Evolutionary conservation across 176 grass and related monocot species (phyloP), one percentile per base, ranked within the genome.

Genomic region (Oryza officinalis): DNA sequence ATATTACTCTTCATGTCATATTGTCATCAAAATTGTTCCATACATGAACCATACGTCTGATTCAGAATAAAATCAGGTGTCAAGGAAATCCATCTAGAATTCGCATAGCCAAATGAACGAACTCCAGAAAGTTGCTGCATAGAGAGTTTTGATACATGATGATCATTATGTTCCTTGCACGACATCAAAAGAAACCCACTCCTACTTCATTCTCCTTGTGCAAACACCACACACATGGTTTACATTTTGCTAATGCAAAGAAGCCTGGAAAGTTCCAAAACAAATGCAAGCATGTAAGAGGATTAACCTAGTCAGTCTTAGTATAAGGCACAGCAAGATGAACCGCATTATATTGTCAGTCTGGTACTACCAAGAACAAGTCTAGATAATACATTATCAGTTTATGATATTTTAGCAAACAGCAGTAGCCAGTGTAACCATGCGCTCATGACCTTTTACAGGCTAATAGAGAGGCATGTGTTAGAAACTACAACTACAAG

Each of bases 251-350:
- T 57, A 27, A 27, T 65, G 65, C 67, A 57, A 72, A 26, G 54
- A 43, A 50, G 27, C 67, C 83, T 90, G 67, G 2, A 86, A 86
- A 78, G 45, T 86, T 78, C 8, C 9, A 57, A 5, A 82, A 67
- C 4, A 54, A 60, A 78, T 66, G 66, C 52, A 65, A 83, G 30
- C 61, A 84, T 59, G 33, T 78, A n/a, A 79, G 30, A 82, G 45
- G 22, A 77, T 77, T 69, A 12, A 60, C 43, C 59, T 46, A 77
- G 65, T 46, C 44, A 46, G 43, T 65, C 10, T 49, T 25, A 64
- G 20, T 60, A 88, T 20, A 83, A 68, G 28, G 11, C 3, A 11
- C 23, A 49, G 54, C 2, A 54, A 54, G 18, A 54, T 60, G 4
- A 74, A 73, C 14, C 50, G 13, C 15, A 63, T n/a, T 35, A 35